Evolutionary conservation across 2,329 filamentous ascomycete species (phyloP), one percentile per base, ranked within the genome.

Genomic region (Madurella mycetomatis): DNA sequence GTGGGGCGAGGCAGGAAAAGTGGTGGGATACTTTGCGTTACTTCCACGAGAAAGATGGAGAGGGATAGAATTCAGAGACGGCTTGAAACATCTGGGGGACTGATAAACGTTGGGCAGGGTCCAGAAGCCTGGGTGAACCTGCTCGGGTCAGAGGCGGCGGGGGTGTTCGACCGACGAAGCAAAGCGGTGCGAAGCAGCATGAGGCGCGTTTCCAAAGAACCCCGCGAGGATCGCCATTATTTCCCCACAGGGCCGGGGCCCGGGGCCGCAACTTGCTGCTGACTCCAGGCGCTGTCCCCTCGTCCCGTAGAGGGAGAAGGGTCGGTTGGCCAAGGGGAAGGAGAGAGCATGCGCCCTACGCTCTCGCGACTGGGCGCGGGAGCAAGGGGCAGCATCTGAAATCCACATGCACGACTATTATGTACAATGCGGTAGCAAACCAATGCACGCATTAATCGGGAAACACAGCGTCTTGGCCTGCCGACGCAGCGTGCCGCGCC

Each of bases 221-320:
- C 53, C 49, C 53, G 53, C 53, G 53, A 55, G 46, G 48, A 55
- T 42, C 32, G 19, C n/a, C 18, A 15, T 18, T 42, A 30, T n/a
- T 42, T 50, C 45, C 51, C 47, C 52, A 42, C 48, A 47, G 16
- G 37, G 39, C 37, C 42, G 42, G 47, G 18, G 30, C 47, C 30
- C 37, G 8, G 37, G 53, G 31, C 42, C 19, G n/a, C 34, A 11
- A 17, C n/a, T 17, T 25, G 44, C 37, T 44, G 40, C 45, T 44
- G 18, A 39, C 12, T 37, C 7, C 7, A 9, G 34, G 34, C 34
- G 34, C 34, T 25, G 25, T 25, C 25, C 25, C 34, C 2, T 37
- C 34, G 34, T 37, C 34, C 34, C 34, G 11, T 11, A 9, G 13
- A 9, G 41, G 18, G 41, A 43, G 3, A 13, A 43, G 17, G 11